phyloP scores from a whole-genome alignment of 2,329 filamentous ascomycete genomes.

The Fusarium brevicatenulatum region DNA sequence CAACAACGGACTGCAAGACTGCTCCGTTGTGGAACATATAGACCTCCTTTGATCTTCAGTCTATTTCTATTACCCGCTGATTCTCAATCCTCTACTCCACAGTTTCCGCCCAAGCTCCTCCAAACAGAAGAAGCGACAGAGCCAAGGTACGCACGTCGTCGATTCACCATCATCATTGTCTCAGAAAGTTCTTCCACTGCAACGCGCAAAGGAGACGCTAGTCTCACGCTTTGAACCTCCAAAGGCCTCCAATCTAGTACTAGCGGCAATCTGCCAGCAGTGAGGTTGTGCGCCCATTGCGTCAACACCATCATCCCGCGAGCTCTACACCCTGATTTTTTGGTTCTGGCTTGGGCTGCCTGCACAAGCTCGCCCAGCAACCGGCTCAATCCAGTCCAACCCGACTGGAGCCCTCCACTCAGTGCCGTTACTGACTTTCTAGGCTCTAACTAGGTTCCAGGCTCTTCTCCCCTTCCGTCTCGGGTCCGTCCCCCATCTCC shows the following conservation, averaged over 20 bases:
- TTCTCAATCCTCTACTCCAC: conserved; percentile 27
- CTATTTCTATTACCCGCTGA: conserved; percentile 30
- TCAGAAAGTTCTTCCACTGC: conserved; percentile 29
- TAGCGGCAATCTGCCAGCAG: conserved; percentile 31
- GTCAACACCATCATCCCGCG: conserved; percentile 43
- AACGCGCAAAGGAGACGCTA: conserved; percentile 22
- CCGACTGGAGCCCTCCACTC: conserved; percentile 13
- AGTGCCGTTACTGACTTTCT: conserved; percentile 25
- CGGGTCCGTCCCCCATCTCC: conserved; percentile 12
- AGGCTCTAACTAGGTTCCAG: conserved; percentile 25
- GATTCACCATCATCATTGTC: conserved; percentile 37
- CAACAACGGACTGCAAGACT: neutral
- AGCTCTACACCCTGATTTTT: conserved; percentile 36
- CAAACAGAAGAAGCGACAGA: conserved; percentile 6
- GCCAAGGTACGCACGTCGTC: conserved; percentile 20
- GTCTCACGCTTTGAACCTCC: conserved; percentile 28
- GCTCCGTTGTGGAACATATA: conserved; percentile 4
- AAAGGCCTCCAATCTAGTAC: conserved; percentile 25
- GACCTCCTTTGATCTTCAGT: conserved; percentile 22
- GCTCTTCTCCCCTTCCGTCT: conserved; percentile 21
- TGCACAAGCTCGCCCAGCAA: conserved; percentile 30
- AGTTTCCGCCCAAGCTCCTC: conserved; percentile 5
- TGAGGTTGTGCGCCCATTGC: conserved; percentile 42
- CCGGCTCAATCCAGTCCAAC: neutral
- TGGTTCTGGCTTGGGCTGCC: conserved; percentile 9